These are phyloP conservation scores for Drechslerella dactyloides DNA, from an alignment of 2,329 filamentous ascomycete species.

Conservation along the genomic window DNA sequence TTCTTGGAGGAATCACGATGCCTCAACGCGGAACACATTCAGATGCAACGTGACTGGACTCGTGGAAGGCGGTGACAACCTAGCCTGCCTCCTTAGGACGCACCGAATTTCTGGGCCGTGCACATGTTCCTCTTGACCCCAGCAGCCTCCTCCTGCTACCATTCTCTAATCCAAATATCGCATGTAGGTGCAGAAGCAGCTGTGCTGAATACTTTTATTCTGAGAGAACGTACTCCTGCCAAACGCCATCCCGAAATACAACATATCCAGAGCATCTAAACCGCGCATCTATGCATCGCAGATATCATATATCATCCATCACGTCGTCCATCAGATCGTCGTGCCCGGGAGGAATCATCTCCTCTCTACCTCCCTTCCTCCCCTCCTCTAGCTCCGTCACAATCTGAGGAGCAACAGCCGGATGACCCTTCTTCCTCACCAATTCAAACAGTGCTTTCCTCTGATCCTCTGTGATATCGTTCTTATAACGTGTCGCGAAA, in stretches of 20 bases:
- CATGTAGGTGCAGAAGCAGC: too few species aligned
- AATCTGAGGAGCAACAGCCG: slow-evolving; percentile 80
- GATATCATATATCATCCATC: slow-evolving; percentile 43
- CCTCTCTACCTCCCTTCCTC: slow-evolving; percentile 26
- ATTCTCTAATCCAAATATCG: too few species aligned
- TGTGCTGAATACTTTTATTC: neutral
- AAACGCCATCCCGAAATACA: slow-evolving; percentile 35
- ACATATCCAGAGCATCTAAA: neutral
- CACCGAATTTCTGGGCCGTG: too few species aligned
- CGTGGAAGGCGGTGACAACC: too few species aligned
- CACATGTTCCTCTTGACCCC: too few species aligned
- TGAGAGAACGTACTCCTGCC: neutral
- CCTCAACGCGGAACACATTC: too few species aligned
- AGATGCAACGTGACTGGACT: too few species aligned
- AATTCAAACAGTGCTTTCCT: slow-evolving; percentile 88
- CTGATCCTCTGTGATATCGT: slow-evolving; percentile 95
- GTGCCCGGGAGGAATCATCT: slow-evolving; percentile 36
- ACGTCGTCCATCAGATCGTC: slow-evolving; percentile 48
- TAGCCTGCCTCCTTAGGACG: too few species aligned
- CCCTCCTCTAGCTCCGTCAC: slow-evolving; percentile 46
- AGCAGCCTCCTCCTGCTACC: too few species aligned
- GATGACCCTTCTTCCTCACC: slow-evolving; percentile 81
- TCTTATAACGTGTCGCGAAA: slow-evolving; percentile 92
- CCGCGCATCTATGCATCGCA: neutral
- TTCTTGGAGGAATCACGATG: too few species aligned